A percentile compares a stretch with the other conserved stretches of the same genome.
phyloP scores from a whole-genome alignment of 2,329 filamentous ascomycete species.

The Ophiosphaerella herpotricha region DNA sequence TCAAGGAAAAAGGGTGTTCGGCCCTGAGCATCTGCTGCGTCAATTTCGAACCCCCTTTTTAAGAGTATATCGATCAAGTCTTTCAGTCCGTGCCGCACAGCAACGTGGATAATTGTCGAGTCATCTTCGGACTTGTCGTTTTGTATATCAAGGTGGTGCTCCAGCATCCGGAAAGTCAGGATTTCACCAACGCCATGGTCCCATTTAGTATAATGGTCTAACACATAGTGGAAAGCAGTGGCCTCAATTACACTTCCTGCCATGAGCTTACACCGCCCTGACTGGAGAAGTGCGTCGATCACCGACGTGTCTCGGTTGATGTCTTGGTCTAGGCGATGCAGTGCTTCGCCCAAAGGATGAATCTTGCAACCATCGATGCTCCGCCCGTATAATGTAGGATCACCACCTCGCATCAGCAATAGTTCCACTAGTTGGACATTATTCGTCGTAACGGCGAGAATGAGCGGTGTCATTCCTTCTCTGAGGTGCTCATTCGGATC shows the following conservation, averaged over 20 bases:
- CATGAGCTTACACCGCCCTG: conserved; percentile 20
- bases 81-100: conserved; percentile 51
- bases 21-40: conserved; percentile 11
- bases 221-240: conserved; percentile 20
- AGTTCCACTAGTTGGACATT: no score
- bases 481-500: conserved; percentile 17
- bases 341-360: conserved; percentile 18
- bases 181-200: conserved; percentile 4
- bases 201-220: conserved; percentile 7
- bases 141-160: conserved; percentile 15
- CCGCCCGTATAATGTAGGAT: no score
- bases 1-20: conserved; percentile 21
- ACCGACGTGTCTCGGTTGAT: conserved; percentile 11
- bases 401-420: no score
- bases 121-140: conserved; percentile 15
- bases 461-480: conserved; percentile 17
- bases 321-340: conserved; percentile 10
- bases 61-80: conserved; percentile 77
- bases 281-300: conserved; percentile 18
- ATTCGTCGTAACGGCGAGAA: conserved; percentile 7
- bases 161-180: conserved; percentile 24
- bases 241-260: conserved; percentile 6
- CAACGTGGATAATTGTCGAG: conserved; percentile 25
- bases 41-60: conserved; percentile 57
- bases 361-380: background rate